Evolutionary conservation across 768 basidiomycete genomes (phyloP).

Genomic region (Cubamyces lactineus): DNA sequence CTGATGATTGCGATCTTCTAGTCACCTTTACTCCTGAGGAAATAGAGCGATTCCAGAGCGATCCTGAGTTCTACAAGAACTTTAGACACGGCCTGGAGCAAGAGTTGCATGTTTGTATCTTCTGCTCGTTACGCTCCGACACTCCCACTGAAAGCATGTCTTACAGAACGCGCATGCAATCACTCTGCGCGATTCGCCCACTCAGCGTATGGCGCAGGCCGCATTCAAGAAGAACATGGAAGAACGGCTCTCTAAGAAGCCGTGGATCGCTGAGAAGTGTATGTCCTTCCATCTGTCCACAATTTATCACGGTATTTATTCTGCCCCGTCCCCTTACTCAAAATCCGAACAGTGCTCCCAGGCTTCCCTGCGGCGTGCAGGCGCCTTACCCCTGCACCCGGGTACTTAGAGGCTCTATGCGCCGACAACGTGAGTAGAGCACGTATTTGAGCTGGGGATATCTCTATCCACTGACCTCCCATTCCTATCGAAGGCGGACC

Average conservation of each 20-base stretch:
- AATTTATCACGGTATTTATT: not conserved
- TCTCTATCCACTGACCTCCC: not conserved
- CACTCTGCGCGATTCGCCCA: slow-evolving; percentile 44
- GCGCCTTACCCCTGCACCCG: slow-evolving; percentile 66
- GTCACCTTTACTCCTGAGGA: slow-evolving; percentile 45
- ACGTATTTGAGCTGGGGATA: too few relatives aligned
- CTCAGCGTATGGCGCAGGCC: slow-evolving; percentile 41
- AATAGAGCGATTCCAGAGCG: slow-evolving; percentile 47
- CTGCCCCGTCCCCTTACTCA: not conserved
- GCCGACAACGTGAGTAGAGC: slow-evolving; percentile 54
- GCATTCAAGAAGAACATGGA: slow-evolving; percentile 51
- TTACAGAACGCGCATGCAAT: slow-evolving; percentile 42
- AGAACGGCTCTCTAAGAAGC: slow-evolving; percentile 54
- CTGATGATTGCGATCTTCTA: too few relatives aligned
- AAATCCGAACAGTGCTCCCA: slow-evolving; percentile 51
- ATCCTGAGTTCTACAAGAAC: slow-evolving; percentile 49
- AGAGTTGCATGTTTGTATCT: slow-evolving; percentile 49
- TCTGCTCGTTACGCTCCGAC: not conserved
- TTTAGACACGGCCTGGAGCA: slow-evolving; percentile 53
- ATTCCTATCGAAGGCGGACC: slow-evolving; percentile 47
- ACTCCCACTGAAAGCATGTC: not conserved
- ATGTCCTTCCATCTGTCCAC: slow-evolving; percentile 19
- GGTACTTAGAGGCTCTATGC: slow-evolving; percentile 67
- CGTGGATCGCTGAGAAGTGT: slow-evolving; percentile 63
- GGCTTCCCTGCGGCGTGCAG: slow-evolving; percentile 62